phyloP scores from a whole-genome alignment of 768 basidiomycete species.

The Pleurotus eryngii region DNA sequence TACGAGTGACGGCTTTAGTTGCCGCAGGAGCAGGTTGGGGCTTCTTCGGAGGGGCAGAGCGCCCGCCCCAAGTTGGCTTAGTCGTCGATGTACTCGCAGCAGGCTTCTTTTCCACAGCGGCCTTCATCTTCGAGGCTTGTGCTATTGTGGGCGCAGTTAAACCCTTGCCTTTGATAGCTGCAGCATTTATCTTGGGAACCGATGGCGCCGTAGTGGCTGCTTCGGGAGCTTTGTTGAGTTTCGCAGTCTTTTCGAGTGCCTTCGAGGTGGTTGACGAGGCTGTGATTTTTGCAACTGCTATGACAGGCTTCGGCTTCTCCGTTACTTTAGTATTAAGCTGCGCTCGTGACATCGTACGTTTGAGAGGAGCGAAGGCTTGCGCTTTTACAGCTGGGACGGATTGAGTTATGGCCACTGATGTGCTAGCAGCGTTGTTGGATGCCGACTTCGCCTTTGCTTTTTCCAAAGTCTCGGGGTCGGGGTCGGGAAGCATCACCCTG shows the following conservation, averaged over 20 bases:
- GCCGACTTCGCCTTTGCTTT: neutral
- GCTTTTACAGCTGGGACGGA: neutral
- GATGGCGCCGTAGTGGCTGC: neutral
- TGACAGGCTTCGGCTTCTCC: conserved; percentile 1
- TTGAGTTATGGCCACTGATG: neutral
- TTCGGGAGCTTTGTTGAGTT: neutral
- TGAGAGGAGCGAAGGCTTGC: neutral
- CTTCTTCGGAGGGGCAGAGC: conserved; percentile 5
- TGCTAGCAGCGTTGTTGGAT: neutral
- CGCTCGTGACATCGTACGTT: neutral
- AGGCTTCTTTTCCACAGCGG: neutral
- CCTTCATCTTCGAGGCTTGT: conserved; percentile 13
- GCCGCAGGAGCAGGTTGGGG: neutral
- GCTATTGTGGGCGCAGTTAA: neutral
- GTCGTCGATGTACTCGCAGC: neutral
- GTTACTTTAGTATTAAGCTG: neutral
- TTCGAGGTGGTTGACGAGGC: neutral
- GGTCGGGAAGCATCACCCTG: conserved; percentile 2
- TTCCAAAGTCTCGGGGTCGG: neutral
- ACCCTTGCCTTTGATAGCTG: conserved; percentile 2
- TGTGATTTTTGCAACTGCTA: neutral
- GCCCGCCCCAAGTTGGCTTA: conserved; percentile 10
- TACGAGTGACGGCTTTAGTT: neutral
- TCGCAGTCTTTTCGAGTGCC: neutral
- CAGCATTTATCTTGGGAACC: neutral